Percentiles rank a stretch among this genome's conserved stretches.
Evolutionary conservation across 371 early-diverging fungal genomes (phyloP).

Genomic region (Encephalitozoon romaleae): DNA sequence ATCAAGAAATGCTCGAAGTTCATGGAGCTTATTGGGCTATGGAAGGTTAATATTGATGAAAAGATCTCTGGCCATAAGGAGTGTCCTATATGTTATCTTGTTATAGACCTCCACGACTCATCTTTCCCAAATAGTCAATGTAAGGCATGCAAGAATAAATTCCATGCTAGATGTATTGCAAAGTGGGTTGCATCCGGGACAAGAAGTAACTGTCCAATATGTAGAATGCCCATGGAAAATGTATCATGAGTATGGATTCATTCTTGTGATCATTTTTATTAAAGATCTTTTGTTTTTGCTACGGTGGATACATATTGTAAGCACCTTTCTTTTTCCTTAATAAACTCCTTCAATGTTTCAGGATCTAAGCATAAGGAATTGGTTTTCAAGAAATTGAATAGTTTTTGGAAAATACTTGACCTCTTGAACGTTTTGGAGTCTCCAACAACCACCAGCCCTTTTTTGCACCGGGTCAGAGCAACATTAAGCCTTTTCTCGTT

Average conservation of each 20-base stretch:
- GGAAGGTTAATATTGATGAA: conserved; percentile 53
- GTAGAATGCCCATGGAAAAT: conserved; percentile 34
- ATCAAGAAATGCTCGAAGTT: conserved; percentile 48
- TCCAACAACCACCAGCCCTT: conserved; percentile 77
- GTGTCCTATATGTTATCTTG: conserved; percentile 59
- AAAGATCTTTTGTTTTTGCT: background rate
- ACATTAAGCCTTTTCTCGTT: conserved; percentile 85
- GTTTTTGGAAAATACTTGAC: background rate
- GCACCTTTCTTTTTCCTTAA: background rate
- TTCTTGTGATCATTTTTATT: background rate
- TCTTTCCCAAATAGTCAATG: conserved; percentile 50
- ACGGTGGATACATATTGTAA: too few species aligned
- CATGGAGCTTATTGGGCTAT: conserved; percentile 49
- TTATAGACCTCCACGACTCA: conserved; percentile 47
- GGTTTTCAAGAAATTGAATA: background rate
- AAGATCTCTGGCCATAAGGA: conserved; percentile 44
- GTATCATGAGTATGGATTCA: background rate
- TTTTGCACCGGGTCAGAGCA: conserved; percentile 77
- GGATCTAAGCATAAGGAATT: conserved; percentile 15
- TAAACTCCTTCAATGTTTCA: background rate
- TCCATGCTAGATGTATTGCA: conserved; percentile 49
- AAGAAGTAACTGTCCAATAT: conserved; percentile 51
- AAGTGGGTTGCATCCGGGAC: conserved; percentile 47
- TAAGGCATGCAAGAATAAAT: conserved; percentile 51
- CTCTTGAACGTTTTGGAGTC: conserved; percentile 60